phyloP scores from a whole-genome alignment of 1,139 yeast genomes.

The Yamadazyma kanchanaburiensis region DNA sequence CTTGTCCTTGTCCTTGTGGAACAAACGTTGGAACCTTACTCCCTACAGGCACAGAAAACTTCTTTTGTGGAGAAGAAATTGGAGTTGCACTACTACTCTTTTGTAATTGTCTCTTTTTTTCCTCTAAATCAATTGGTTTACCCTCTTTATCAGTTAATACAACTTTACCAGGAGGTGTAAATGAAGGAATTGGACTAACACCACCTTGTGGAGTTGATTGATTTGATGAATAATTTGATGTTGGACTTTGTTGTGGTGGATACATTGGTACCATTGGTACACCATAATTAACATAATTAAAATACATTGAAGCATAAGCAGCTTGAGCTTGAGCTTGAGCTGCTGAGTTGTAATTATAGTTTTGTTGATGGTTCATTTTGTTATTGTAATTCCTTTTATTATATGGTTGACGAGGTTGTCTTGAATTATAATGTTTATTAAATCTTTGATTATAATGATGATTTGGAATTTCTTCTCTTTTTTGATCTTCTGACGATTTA shows the following conservation, averaged over 20 bases:
- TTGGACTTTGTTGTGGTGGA: slow-evolving; percentile 9
- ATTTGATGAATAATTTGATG: background rate
- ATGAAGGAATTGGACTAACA: slow-evolving; percentile 9
- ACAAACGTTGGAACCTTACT: too few species aligned
- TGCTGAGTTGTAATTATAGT: slow-evolving; percentile 14
- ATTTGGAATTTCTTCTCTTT: too few species aligned
- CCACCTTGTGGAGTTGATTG: background rate
- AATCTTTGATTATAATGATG: slow-evolving; percentile 1
- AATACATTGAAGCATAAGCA: slow-evolving; percentile 15
- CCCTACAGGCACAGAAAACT: too few species aligned
- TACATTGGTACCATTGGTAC: slow-evolving; percentile 12
- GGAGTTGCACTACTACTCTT: slow-evolving; percentile 16
- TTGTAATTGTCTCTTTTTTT: slow-evolving; percentile 28
- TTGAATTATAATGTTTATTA: slow-evolving; percentile 5
- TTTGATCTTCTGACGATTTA: too few species aligned
- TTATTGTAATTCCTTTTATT: slow-evolving; percentile 5
- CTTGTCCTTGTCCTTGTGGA: too few species aligned
- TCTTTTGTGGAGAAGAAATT: slow-evolving; percentile 14
- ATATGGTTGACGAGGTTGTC: slow-evolving; percentile 6
- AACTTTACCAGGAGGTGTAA: slow-evolving; percentile 18
- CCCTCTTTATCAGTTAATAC: slow-evolving; percentile 47
- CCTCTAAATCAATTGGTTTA: slow-evolving; percentile 45
- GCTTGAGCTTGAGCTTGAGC: slow-evolving; percentile 12
- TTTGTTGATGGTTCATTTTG: slow-evolving; percentile 6
- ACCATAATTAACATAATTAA: slow-evolving; percentile 16